A percentile compares a stretch with the other conserved stretches of the same genome.
Evolutionary conservation across 257 asterid genomes (phyloP).

Genomic region (Plectranthus barbatus): DNA sequence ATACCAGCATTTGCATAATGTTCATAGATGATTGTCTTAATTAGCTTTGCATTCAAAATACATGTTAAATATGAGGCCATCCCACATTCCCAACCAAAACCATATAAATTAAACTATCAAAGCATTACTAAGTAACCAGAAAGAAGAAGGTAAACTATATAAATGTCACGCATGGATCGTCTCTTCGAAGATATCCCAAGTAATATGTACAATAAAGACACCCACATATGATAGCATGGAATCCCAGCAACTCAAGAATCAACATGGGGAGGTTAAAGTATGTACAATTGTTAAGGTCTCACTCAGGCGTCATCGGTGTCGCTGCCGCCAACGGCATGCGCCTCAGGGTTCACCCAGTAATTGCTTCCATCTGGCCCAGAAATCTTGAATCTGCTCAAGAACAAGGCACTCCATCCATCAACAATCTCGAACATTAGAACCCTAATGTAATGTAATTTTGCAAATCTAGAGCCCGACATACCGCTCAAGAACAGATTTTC

Average conservation of each 20-base stretch:
- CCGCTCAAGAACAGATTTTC: conserved; percentile 86
- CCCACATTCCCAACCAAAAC: too few species aligned
- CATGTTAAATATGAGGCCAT: too few species aligned
- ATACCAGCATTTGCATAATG: too few species aligned
- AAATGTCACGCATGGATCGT: too few species aligned
- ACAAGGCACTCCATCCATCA: conserved; percentile 1
- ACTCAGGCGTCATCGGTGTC: conserved; percentile 54
- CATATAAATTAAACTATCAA: too few species aligned
- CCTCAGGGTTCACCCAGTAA: conserved; percentile 48
- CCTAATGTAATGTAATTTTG: neutral
- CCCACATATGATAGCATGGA: conserved; percentile 2
- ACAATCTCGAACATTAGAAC: neutral
- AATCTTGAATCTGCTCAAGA: conserved; percentile 47
- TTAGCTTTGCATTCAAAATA: too few species aligned
- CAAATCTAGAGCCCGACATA: conserved; percentile 21
- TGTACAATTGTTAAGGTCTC: conserved; percentile 31
- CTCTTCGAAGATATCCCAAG: too few species aligned
- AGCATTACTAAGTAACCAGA: too few species aligned
- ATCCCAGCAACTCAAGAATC: conserved; percentile 17
- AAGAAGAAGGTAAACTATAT: too few species aligned
- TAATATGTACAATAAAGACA: conserved; percentile 9
- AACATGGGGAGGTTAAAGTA: conserved; percentile 14
- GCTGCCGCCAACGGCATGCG: conserved; percentile 38
- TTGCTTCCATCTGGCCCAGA: conserved; percentile 56
- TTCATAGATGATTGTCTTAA: too few species aligned